Conservation (phyloP, 306 rosid species). For the Crotalaria pallida region DNA sequence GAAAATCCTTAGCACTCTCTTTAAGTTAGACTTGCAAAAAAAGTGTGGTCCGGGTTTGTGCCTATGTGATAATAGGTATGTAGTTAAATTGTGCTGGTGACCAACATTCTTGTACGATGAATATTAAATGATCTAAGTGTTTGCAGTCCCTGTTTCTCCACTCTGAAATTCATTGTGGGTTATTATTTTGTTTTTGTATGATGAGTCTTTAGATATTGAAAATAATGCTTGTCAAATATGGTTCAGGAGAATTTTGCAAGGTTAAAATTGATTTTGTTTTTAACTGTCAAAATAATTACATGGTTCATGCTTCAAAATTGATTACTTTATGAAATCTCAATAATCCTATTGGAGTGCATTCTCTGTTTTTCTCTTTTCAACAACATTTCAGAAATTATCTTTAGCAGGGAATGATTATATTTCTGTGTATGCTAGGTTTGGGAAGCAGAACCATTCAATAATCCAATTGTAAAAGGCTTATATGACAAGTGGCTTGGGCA, state of each 20-base stretch:
- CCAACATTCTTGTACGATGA: not conserved
- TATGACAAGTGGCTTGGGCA: slow-evolving; percentile 80
- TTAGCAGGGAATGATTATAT: not conserved
- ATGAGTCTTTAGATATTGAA: not conserved
- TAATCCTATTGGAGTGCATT: not conserved
- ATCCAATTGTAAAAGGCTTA: slow-evolving; percentile 52
- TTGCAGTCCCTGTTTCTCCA: not conserved
- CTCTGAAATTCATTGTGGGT: not conserved
- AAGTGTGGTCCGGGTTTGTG: not conserved
- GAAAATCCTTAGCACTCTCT: not conserved
- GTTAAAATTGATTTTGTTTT: not conserved
- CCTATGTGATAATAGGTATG: not conserved
- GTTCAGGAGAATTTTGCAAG: not conserved
- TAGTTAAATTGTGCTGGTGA: not conserved
- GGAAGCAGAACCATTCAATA: slow-evolving; percentile 59
- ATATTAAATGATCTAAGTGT: not conserved
- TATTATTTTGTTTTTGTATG: not conserved
- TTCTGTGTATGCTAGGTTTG: slow-evolving; percentile 41
- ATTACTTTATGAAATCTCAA: not conserved
- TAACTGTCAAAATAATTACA: not conserved
- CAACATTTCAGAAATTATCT: slow-evolving; percentile 2
- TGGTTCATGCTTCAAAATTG: not conserved
- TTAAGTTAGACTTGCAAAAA: not conserved
- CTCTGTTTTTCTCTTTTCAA: not conserved
- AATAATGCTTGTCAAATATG: not conserved